Evolutionary conservation across 202 grass and related monocot genomes (phyloP).

Genomic region (Hordeum pubiflorum): DNA sequence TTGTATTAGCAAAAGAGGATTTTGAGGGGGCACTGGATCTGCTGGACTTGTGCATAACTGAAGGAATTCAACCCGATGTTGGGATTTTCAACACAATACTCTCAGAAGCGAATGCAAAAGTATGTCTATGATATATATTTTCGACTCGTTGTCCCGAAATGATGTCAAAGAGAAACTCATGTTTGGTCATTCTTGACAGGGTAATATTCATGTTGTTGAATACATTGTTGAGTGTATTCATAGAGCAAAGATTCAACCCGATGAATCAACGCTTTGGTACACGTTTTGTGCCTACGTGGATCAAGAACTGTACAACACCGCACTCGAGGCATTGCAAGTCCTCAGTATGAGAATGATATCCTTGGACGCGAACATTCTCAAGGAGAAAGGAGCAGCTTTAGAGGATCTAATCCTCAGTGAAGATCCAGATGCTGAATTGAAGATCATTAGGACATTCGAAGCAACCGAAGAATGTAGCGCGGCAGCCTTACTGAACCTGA

Average conservation of each 20-base stretch:
- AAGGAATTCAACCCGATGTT: conserved; percentile 55
- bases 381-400: conserved; percentile 43
- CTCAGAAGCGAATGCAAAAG: conserved; percentile 46
- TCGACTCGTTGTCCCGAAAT: neutral
- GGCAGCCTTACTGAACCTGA: conserved; percentile 67
- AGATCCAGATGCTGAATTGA: conserved; percentile 52
- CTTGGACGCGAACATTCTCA: conserved; percentile 29
- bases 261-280: conserved; percentile 56
- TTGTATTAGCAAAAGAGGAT: conserved; percentile 54
- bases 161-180: conserved; percentile 16
- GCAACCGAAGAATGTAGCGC: conserved; percentile 43
- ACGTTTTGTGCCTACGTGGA: conserved; percentile 57
- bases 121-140: conserved; percentile 14
- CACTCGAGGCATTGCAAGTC: conserved; percentile 68
- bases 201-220: conserved; percentile 70
- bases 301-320: conserved; percentile 46
- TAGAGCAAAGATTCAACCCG: conserved; percentile 47
- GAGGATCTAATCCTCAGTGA: conserved; percentile 72
- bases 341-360: conserved; percentile 77
- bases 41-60: conserved; percentile 34
- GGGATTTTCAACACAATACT: conserved; percentile 69
- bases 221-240: conserved; percentile 52
- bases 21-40: conserved; percentile 59
- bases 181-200: conserved; percentile 42
- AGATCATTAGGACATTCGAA: conserved; percentile 48